A percentile compares a stretch with the other conserved stretches of the same genome.
phyloP scores from a whole-genome alignment of 352 stramenopile species.

The Phytophthora parvispora region DNA sequence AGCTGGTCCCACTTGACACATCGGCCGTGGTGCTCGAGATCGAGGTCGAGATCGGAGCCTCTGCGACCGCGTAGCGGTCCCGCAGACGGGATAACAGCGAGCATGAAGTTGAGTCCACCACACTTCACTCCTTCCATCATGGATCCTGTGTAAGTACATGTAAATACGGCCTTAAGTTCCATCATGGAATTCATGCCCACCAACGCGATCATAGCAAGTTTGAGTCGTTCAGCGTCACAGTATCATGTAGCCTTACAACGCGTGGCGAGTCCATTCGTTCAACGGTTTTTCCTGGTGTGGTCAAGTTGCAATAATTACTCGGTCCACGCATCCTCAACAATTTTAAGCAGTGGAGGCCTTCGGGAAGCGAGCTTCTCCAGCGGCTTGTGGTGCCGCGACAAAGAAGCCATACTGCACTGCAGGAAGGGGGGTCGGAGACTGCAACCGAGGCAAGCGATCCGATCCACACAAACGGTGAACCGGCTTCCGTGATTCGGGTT shows the following conservation, averaged over 20 bases:
- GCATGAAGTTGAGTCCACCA: neutral
- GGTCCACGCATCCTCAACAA: conserved; percentile 8
- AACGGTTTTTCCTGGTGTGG: neutral
- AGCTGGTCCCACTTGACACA: neutral
- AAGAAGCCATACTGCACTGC: conserved; percentile 9
- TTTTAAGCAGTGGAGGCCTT: neutral
- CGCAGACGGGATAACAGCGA: neutral
- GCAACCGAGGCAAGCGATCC: conserved; percentile 5
- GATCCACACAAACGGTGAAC: conserved; percentile 34
- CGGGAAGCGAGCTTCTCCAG: neutral
- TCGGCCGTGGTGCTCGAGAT: conserved; percentile 14
- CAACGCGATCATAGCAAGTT: too few species aligned
- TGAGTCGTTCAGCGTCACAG: neutral
- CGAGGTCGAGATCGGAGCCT: conserved; percentile 14
- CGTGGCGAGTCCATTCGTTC: neutral
- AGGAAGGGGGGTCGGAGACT: conserved; percentile 5
- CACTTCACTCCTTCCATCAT: neutral
- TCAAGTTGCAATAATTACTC: neutral
- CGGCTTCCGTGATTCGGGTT: conserved; percentile 31
- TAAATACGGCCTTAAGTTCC: too few species aligned
- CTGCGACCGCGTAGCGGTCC: conserved; percentile 2
- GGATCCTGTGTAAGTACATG: too few species aligned
- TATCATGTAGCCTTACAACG: neutral
- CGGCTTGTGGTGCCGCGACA: conserved; percentile 3
- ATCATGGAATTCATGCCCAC: too few species aligned